Conservation (phyloP, 2,329 filamentous ascomycete species). For the Cladosporium sphaerospermum region DNA sequence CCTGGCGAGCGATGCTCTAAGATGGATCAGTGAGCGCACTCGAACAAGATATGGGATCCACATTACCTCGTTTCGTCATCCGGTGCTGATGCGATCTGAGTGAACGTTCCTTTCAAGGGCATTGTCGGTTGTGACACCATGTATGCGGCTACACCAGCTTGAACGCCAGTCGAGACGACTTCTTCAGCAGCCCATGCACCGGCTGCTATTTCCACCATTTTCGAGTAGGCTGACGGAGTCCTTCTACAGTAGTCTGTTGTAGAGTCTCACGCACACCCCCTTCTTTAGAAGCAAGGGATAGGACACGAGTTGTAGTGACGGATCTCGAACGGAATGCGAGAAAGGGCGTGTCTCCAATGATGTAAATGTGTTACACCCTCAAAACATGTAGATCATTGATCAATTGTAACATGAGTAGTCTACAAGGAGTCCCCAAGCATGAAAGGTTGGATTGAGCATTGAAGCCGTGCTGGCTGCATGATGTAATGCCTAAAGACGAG, state of each 20-base stretch:
- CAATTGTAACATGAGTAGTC: no score
- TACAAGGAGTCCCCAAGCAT: no score
- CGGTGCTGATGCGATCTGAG: slow-evolving; percentile 34
- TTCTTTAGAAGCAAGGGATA: not conserved
- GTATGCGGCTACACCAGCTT: slow-evolving; percentile 37
- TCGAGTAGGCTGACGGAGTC: not conserved
- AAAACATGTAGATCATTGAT: no score
- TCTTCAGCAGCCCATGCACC: slow-evolving; percentile 36
- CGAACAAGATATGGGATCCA: not conserved
- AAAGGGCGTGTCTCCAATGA: no score
- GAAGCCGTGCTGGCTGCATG: no score
- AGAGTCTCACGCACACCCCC: no score
- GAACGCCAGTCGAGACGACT: slow-evolving; percentile 33
- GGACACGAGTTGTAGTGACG: not conserved
- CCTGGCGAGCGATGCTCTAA: slow-evolving; percentile 25
- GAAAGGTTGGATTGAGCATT: no score
- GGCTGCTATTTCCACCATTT: slow-evolving; percentile 37
- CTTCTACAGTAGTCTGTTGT: no score
- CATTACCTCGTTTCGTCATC: slow-evolving; percentile 27
- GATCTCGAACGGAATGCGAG: no score
- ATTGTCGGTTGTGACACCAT: slow-evolving; percentile 38
- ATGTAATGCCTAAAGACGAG: no score
- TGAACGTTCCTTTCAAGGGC: slow-evolving; percentile 38
- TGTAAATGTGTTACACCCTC: no score
- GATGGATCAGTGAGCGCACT: not conserved